Conservation (phyloP, 2,329 filamentous ascomycete genomes). For the Neofusicoccum sp. region DNA sequence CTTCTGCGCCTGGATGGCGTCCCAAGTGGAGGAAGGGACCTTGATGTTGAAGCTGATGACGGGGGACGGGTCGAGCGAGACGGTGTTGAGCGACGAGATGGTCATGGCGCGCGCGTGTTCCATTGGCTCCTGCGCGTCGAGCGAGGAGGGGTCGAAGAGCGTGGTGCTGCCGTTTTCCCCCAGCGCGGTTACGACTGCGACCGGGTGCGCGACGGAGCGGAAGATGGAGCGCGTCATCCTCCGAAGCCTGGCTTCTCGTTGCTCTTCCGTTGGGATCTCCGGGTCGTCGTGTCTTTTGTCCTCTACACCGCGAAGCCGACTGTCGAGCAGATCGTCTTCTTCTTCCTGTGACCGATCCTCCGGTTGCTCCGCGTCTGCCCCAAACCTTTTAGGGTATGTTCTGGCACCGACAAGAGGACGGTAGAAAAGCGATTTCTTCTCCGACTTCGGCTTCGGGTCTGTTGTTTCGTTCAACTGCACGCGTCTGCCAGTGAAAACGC, state of each 20-base stretch:
- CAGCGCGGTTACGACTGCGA: slow-evolving; percentile 52
- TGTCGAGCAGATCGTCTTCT: too few species aligned
- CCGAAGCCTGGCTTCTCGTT: background rate
- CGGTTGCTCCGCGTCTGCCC: too few species aligned
- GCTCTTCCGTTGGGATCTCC: too few species aligned
- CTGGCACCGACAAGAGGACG: too few species aligned
- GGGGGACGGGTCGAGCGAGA: slow-evolving; percentile 54
- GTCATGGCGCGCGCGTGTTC: slow-evolving; percentile 48
- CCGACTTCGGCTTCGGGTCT: too few species aligned
- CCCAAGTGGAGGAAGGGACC: slow-evolving; percentile 55
- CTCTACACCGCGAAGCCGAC: too few species aligned
- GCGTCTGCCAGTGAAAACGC: background rate
- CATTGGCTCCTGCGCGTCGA: background rate
- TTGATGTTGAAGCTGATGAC: slow-evolving; percentile 63
- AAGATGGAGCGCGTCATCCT: background rate
- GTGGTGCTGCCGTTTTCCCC: slow-evolving; percentile 6
- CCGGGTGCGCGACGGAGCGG: slow-evolving; percentile 44
- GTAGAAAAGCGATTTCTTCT: too few species aligned
- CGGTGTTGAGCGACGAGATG: slow-evolving; percentile 61
- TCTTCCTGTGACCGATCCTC: too few species aligned
- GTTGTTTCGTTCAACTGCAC: too few species aligned
- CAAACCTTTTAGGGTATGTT: too few species aligned
- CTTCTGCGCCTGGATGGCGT: slow-evolving; percentile 46
- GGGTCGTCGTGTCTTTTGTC: too few species aligned
- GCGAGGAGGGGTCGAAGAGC: background rate